Conservation (phyloP, 805 yeast species). For the Blastobotrys robertii region DNA sequence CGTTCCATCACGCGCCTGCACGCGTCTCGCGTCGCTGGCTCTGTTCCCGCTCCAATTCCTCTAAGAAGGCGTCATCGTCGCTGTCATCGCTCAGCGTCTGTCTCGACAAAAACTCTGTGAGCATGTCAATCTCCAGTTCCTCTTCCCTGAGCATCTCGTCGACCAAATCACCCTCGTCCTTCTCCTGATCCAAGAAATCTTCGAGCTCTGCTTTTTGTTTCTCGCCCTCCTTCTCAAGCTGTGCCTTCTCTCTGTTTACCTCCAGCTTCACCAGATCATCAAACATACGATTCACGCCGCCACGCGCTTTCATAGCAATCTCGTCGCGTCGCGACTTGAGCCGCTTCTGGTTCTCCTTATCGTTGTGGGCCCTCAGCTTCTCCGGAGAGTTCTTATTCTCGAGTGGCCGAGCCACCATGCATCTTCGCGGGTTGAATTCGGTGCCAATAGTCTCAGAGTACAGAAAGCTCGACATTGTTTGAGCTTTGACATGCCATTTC, state of each 20-base stretch:
- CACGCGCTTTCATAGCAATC: conserved; percentile 9
- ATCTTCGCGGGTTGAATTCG: neutral
- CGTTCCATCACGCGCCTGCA: too few relatives aligned
- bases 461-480: too few relatives aligned
- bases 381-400: neutral
- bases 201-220: neutral
- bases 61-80: too few relatives aligned
- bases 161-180: conserved; percentile 3
- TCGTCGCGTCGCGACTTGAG: conserved; percentile 3
- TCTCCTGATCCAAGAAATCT: conserved; percentile 3
- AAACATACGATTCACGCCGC: conserved; percentile 7
- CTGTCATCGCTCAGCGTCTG: too few relatives aligned
- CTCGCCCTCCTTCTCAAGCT: conserved; percentile 5
- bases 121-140: conserved; percentile 4
- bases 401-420: neutral
- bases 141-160: conserved; percentile 4
- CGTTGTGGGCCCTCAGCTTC: neutral
- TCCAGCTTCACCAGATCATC: conserved; percentile 5
- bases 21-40: too few relatives aligned
- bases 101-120: neutral
- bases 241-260: neutral
- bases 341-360: conserved; percentile 1
- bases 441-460: neutral
- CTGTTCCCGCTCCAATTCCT: too few relatives aligned
- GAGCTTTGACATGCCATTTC: too few relatives aligned